phyloP scores from a whole-genome alignment of 768 basidiomycete genomes.

The Pisolithus orientalis region DNA sequence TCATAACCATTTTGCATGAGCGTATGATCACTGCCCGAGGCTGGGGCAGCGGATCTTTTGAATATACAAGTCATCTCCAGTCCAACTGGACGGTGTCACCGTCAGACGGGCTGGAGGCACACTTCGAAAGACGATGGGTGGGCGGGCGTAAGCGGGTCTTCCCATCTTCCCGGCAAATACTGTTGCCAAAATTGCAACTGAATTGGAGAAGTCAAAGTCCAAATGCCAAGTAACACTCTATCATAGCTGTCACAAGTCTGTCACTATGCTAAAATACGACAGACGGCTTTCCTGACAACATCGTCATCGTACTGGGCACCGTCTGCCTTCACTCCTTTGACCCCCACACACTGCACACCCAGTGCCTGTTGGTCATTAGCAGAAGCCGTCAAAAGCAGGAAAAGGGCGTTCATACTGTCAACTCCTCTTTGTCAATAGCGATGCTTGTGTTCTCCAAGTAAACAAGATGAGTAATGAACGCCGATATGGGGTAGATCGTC shows the following conservation, averaged over 20 bases:
- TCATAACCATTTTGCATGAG: neutral
- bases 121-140: too few species aligned
- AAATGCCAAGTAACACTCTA: neutral
- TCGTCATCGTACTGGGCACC: slow-evolving; percentile 38
- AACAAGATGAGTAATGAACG: slow-evolving; percentile 82
- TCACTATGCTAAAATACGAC: slow-evolving; percentile 20
- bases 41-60: too few species aligned
- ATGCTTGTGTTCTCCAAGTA: slow-evolving; percentile 63
- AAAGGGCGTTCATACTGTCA: slow-evolving; percentile 46
- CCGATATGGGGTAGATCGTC: slow-evolving; percentile 66
- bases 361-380: slow-evolving; percentile 34
- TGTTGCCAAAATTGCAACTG: too few species aligned
- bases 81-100: too few species aligned
- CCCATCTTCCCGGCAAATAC: too few species aligned
- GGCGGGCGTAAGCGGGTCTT: too few species aligned
- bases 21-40: neutral
- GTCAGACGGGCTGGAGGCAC: too few species aligned
- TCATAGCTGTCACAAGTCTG: neutral
- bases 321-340: slow-evolving; percentile 26
- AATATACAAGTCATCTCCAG: too few species aligned
- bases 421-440: slow-evolving; percentile 49
- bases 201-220: too few species aligned
- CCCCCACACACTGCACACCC: slow-evolving; percentile 54
- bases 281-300: slow-evolving; percentile 39
- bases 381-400: neutral